phyloP scores from a whole-genome alignment of 306 rosid genomes.

The Begonia fuchsioides region DNA sequence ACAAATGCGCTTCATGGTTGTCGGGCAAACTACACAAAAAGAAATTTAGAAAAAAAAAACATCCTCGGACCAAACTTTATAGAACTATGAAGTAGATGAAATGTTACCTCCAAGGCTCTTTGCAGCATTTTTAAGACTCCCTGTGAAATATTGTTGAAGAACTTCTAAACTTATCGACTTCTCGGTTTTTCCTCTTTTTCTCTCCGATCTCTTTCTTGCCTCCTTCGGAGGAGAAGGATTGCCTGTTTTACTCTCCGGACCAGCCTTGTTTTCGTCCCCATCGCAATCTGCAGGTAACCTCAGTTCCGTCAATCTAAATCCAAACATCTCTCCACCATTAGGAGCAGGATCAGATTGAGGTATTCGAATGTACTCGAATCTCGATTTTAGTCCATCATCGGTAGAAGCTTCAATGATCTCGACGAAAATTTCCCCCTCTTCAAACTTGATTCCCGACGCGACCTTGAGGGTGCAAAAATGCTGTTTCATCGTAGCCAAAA shows the following conservation, averaged over 20 bases:
- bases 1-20: conserved; percentile 90
- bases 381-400: conserved; percentile 22
- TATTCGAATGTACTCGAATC: conserved; percentile 30
- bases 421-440: conserved; percentile 22
- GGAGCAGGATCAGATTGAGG: conserved; percentile 16
- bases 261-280: conserved; percentile 17
- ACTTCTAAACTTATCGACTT: conserved; percentile 61
- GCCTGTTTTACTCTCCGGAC: conserved; percentile 14
- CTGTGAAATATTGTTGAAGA: conserved; percentile 57
- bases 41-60: too few relatives aligned
- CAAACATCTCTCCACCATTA: conserved; percentile 24
- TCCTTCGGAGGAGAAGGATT: conserved; percentile 20
- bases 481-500: conserved; percentile 49
- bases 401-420: conserved; percentile 41
- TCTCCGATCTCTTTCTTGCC: conserved; percentile 30
- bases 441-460: conserved; percentile 46
- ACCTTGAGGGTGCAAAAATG: conserved; percentile 50
- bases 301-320: conserved; percentile 17
- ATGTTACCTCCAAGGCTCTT: conserved; percentile 84
- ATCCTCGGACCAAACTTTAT: too few relatives aligned
- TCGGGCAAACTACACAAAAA: conserved; percentile 55
- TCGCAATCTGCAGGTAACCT: conserved; percentile 11
- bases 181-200: conserved; percentile 71
- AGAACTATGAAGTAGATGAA: not conserved
- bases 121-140: conserved; percentile 83